These are phyloP conservation scores for Phyllosticta ampelicida DNA, from an alignment of 2,329 filamentous ascomycete species.

Conservation along the genomic window DNA sequence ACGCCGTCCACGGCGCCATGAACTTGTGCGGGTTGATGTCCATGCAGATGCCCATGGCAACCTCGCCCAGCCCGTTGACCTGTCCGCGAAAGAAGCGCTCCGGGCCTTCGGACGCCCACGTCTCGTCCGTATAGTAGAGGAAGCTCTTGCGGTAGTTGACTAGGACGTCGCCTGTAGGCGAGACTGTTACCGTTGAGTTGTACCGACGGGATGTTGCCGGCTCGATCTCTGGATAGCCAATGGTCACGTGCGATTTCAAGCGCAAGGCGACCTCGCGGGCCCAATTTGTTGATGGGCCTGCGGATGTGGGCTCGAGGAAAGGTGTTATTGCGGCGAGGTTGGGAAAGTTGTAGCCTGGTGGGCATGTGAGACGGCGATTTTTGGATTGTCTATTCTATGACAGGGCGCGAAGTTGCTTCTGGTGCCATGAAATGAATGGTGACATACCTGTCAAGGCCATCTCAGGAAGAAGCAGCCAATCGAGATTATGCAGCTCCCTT, in stretches of 20 bases:
- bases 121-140: slow-evolving; percentile 57
- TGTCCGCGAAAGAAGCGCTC: slow-evolving; percentile 26
- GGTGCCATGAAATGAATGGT: background rate
- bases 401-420: background rate
- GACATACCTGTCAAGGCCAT: slow-evolving; percentile 58
- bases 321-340: slow-evolving; percentile 57
- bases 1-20: slow-evolving; percentile 45
- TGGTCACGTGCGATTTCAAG: slow-evolving; percentile 55
- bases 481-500: slow-evolving; percentile 38
- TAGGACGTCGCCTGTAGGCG: slow-evolving; percentile 43
- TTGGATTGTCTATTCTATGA: background rate
- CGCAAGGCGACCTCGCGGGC: slow-evolving; percentile 55
- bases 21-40: slow-evolving; percentile 56
- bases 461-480: slow-evolving; percentile 65
- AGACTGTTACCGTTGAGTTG: slow-evolving; percentile 49
- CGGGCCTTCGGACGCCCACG: slow-evolving; percentile 47
- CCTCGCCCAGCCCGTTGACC: slow-evolving; percentile 26
- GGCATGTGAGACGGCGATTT: background rate
- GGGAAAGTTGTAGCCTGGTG: slow-evolving; percentile 64
- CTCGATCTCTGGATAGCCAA: slow-evolving; percentile 59
- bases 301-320: slow-evolving; percentile 54
- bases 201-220: slow-evolving; percentile 27
- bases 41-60: slow-evolving; percentile 40
- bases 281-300: slow-evolving; percentile 62
- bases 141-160: slow-evolving; percentile 54